Evolutionary conservation across 2,329 filamentous ascomycete species (phyloP).

Genomic region (Neonectria hederae): DNA sequence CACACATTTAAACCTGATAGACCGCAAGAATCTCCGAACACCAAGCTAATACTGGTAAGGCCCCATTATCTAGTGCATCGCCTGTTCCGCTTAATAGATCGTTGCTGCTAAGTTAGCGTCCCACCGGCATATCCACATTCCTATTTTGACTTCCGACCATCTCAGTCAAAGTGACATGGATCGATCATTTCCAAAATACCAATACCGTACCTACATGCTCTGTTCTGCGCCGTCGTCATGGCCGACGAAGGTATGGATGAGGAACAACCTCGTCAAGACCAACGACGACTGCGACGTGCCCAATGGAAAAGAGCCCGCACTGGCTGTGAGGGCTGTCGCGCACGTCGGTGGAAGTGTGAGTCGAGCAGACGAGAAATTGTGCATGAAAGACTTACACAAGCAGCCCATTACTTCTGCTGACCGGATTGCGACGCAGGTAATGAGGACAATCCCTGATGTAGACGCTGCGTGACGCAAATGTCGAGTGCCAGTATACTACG

Average conservation of each 20-base stretch:
- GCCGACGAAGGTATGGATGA: background rate
- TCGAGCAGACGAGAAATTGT: background rate
- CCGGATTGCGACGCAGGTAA: background rate
- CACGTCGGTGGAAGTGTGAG: constrained; percentile 13
- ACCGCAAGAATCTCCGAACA: too few species aligned
- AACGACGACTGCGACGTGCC: background rate
- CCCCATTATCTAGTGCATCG: too few species aligned
- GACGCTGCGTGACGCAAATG: background rate
- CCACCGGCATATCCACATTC: too few species aligned
- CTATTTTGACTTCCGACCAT: too few species aligned
- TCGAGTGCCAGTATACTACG: background rate
- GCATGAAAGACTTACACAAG: background rate
- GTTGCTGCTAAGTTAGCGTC: too few species aligned
- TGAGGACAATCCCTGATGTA: background rate
- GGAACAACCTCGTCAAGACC: background rate
- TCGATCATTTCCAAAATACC: too few species aligned
- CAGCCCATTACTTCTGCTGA: too few species aligned
- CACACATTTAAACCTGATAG: too few species aligned
- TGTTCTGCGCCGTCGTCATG: background rate
- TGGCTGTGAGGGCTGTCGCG: constrained; percentile 14
- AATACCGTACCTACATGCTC: background rate
- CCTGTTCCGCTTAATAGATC: too few species aligned
- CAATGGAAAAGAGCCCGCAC: background rate
- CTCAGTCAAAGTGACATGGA: too few species aligned
- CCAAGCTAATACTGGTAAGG: too few species aligned